A percentile compares a stretch with the other conserved stretches of the same genome.
Evolutionary conservation across 805 yeast genomes (phyloP).

Genomic region (Kluyveromyces wickerhamii): DNA sequence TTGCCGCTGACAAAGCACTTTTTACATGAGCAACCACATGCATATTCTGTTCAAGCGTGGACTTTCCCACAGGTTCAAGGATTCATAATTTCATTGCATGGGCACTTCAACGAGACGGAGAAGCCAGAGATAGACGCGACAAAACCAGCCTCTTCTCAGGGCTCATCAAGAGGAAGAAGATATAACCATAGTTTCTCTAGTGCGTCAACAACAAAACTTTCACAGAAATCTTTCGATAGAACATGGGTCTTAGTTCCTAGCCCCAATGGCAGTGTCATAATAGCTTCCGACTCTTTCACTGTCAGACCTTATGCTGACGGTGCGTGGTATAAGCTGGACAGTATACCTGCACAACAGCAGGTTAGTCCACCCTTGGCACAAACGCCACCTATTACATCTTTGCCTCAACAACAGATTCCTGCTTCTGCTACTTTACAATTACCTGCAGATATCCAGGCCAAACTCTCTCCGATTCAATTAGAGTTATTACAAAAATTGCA

Average conservation of each 20-base stretch:
- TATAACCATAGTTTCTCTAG: conserved; percentile 26
- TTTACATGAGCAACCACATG: conserved; percentile 50
- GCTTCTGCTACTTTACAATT: conserved; percentile 32
- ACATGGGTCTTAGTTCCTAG: conserved; percentile 68
- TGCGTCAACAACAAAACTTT: conserved; percentile 31
- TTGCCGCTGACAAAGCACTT: conserved; percentile 78
- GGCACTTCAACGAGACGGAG: conserved; percentile 65
- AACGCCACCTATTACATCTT: conserved; percentile 10
- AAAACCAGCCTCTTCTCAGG: conserved; percentile 14
- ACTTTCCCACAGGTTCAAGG: conserved; percentile 67
- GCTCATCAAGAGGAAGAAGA: conserved; percentile 21
- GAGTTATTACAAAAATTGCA: conserved; percentile 58
- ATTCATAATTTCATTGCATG: conserved; percentile 73
- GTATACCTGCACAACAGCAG: conserved; percentile 4
- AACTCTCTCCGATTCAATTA: conserved; percentile 48
- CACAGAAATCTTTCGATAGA: conserved; percentile 78
- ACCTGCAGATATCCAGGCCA: conserved; percentile 47
- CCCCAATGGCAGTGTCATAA: conserved; percentile 59
- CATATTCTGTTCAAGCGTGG: conserved; percentile 72
- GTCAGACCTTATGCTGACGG: conserved; percentile 54
- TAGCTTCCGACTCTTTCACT: conserved; percentile 77
- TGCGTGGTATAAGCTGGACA: conserved; percentile 41
- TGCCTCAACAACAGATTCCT: conserved; percentile 10
- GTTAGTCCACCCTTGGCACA: conserved; percentile 13
- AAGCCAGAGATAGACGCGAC: conserved; percentile 39